Conservation (phyloP, 352 stramenopile genomes). For the Phytophthora niederhauseri region DNA sequence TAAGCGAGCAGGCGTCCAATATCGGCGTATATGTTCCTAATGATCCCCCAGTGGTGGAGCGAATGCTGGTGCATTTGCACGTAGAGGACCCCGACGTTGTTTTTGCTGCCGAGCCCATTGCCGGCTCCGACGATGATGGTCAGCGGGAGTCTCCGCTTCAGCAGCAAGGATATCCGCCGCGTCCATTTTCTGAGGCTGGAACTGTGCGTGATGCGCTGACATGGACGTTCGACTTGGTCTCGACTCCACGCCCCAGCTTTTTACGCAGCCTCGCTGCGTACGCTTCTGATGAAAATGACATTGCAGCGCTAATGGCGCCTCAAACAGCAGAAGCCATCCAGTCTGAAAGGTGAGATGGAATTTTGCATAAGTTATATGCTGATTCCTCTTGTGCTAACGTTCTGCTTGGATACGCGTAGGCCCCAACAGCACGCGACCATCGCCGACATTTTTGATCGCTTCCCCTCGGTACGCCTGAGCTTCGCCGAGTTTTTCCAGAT, state of each 20-base stretch:
- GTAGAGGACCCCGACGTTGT: slow-evolving; percentile 56
- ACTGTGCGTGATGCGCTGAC: slow-evolving; percentile 70
- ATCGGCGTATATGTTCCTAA: slow-evolving; percentile 84
- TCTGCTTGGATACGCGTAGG: slow-evolving; percentile 11
- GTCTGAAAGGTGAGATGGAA: slow-evolving; percentile 38
- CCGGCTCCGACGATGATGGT: not conserved
- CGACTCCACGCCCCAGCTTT: slow-evolving; percentile 64
- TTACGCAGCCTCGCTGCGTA: slow-evolving; percentile 66
- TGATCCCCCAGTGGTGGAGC: slow-evolving; percentile 48
- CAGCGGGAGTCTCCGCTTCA: slow-evolving; percentile 24
- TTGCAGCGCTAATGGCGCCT: slow-evolving; percentile 50
- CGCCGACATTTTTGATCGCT: slow-evolving; percentile 69
- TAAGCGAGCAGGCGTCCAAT: slow-evolving; percentile 72
- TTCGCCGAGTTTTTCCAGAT: slow-evolving; percentile 76
- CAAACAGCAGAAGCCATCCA: slow-evolving; percentile 54
- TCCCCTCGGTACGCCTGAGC: slow-evolving; percentile 66
- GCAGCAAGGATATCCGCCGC: slow-evolving; percentile 22
- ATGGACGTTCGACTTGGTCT: slow-evolving; percentile 80
- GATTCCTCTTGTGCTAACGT: not conserved
- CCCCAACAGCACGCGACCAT: slow-evolving; percentile 53
- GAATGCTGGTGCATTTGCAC: slow-evolving; percentile 54
- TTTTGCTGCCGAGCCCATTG: slow-evolving; percentile 43
- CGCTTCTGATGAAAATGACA: slow-evolving; percentile 58
- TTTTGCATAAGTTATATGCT: not conserved
- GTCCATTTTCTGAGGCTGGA: slow-evolving; percentile 63